These are phyloP conservation scores for Rhodosporidiobolus odoratus DNA, from an alignment of 768 basidiomycete species.

Conservation along the genomic window DNA sequence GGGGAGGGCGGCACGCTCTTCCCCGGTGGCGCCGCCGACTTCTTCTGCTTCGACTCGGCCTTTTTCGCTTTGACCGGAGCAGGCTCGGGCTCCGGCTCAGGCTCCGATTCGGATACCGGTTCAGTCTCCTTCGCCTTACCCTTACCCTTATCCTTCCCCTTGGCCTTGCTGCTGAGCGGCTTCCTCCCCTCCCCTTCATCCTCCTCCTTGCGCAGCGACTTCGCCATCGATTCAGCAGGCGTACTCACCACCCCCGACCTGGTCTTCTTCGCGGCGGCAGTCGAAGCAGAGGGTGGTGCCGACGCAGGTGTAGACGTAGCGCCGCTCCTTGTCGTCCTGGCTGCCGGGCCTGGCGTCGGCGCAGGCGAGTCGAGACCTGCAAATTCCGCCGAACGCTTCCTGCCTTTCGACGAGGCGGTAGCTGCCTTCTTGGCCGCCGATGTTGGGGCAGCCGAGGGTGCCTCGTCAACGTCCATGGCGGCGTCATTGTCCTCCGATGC, in stretches of 20 bases:
- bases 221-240: too few relatives aligned
- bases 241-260: too few relatives aligned
- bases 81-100: background rate
- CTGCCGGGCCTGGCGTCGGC: background rate
- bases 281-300: too few relatives aligned
- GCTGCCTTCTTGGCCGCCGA: background rate
- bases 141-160: background rate
- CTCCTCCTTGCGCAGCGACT: background rate
- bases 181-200: background rate
- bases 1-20: background rate
- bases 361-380: background rate
- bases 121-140: background rate
- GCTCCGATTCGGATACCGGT: too few relatives aligned
- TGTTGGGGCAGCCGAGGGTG: too few relatives aligned
- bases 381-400: constrained; percentile 3
- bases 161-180: background rate
- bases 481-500: background rate
- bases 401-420: background rate
- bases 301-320: background rate
- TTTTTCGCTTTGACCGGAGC: background rate
- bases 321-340: background rate
- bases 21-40: background rate
- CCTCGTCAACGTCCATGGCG: background rate
- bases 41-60: background rate
- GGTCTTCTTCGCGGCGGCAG: too few relatives aligned